Percentiles rank a stretch among this genome's conserved stretches.
These are phyloP conservation scores for Selaginella moellendorffii DNA, from an alignment of 75 land plant species.

Conservation along the genomic window DNA sequence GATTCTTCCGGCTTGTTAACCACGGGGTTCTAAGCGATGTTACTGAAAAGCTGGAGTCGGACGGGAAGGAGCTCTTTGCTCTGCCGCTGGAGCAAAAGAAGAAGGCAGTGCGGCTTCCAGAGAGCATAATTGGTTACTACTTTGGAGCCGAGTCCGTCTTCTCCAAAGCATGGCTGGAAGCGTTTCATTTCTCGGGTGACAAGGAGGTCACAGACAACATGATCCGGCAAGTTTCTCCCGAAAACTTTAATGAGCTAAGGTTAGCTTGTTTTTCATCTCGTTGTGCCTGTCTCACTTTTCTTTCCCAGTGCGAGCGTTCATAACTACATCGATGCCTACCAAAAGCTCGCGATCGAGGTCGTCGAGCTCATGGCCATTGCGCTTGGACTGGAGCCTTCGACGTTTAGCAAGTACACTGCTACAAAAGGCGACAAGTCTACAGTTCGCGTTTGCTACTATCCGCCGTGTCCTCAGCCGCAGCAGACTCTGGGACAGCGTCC, in stretches of 20 bases:
- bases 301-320: neutral
- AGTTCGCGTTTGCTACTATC: slow-evolving; percentile 46
- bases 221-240: neutral
- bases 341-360: slow-evolving; percentile 14
- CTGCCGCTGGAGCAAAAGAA: neutral
- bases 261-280: no score
- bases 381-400: slow-evolving; percentile 25
- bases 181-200: neutral
- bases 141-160: neutral
- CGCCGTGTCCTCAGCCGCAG: slow-evolving; percentile 32
- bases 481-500: slow-evolving; percentile 42
- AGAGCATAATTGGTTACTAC: neutral
- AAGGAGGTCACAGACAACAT: neutral
- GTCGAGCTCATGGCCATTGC: slow-evolving; percentile 38
- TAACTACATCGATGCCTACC: slow-evolving; percentile 22
- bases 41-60: neutral
- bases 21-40: neutral
- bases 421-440: slow-evolving; percentile 21
- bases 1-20: neutral
- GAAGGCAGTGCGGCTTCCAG: neutral
- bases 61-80: neutral
- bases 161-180: neutral
- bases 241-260: neutral
- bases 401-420: slow-evolving; percentile 24
- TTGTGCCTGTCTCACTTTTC: no score